phyloP scores from a whole-genome alignment of 106 monocot species.

The Dendrobium catenatum region DNA sequence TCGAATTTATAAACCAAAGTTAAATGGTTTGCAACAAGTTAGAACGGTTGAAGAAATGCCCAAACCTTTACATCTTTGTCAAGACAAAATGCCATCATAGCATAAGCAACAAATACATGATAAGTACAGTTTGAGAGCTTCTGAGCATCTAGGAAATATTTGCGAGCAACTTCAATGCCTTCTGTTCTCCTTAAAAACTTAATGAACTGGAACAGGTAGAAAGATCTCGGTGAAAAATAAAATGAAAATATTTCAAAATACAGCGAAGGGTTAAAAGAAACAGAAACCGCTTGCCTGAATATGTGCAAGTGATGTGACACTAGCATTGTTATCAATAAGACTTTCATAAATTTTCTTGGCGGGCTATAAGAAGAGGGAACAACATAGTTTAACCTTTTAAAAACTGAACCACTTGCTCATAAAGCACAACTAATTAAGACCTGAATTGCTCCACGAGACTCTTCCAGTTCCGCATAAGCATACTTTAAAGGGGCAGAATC shows the following conservation, averaged over 20 bases:
- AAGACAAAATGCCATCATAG: constrained; percentile 86
- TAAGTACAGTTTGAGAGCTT: constrained; percentile 81
- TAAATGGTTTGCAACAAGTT: background rate
- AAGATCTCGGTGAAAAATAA: constrained; percentile 2
- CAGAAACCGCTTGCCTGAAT: constrained; percentile 53
- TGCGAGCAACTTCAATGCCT: constrained; percentile 90
- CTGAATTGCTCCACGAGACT: constrained; percentile 86
- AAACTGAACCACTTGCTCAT: background rate
- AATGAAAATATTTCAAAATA: constrained; percentile 7
- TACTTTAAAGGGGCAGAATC: constrained; percentile 82
- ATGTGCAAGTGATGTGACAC: constrained; percentile 54
- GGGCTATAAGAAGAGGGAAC: constrained; percentile 38
- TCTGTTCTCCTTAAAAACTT: constrained; percentile 93
- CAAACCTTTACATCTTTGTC: constrained; percentile 97
- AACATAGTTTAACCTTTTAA: background rate
- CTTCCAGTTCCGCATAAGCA: constrained; percentile 95
- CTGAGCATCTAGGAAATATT: constrained; percentile 85
- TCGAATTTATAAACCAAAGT: background rate
- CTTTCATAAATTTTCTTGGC: constrained; percentile 90
- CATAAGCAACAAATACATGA: constrained; percentile 93
- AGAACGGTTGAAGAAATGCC: background rate
- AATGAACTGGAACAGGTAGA: constrained; percentile 53
- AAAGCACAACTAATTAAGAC: constrained; percentile 22
- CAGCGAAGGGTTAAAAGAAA: constrained; percentile 6
- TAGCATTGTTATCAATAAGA: constrained; percentile 39